Conservation (phyloP, 371 early-diverging fungal genomes). For the Circinella minor region DNA sequence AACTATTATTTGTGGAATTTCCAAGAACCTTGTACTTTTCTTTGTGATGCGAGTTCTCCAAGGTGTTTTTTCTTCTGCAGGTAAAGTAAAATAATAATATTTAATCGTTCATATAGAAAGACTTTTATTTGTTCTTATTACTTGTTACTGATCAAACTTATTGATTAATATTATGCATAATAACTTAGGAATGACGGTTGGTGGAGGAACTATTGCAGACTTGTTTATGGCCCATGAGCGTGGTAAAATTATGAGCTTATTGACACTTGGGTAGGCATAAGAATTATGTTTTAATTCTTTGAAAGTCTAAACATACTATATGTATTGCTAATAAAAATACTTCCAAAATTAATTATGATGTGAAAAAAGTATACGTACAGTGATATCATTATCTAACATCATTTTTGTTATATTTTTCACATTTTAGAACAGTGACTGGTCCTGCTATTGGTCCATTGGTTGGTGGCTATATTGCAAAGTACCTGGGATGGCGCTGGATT, state of each 20-base stretch:
- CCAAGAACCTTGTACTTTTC: slow-evolving; percentile 37
- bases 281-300: too few relatives aligned
- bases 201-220: slow-evolving; percentile 49
- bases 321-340: too few relatives aligned
- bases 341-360: too few relatives aligned
- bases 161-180: not conserved
- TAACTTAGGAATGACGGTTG: slow-evolving; percentile 29
- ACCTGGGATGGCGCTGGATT: slow-evolving; percentile 62
- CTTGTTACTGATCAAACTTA: too few relatives aligned
- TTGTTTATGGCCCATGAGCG: slow-evolving; percentile 40
- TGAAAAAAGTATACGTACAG: too few relatives aligned
- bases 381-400: too few relatives aligned
- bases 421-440: slow-evolving; percentile 48
- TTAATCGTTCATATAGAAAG: too few relatives aligned
- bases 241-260: slow-evolving; percentile 45
- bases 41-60: slow-evolving; percentile 44
- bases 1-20: slow-evolving; percentile 36
- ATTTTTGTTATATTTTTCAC: not conserved
- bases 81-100: slow-evolving; percentile 7
- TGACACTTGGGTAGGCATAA: slow-evolving; percentile 37
- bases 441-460: slow-evolving; percentile 60
- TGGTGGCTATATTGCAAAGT: slow-evolving; percentile 58
- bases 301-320: too few relatives aligned
- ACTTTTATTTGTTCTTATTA: too few relatives aligned
- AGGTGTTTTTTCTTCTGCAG: slow-evolving; percentile 40